Base-by-base conservation (phyloP, 441 rosid genomes). In the Macaranga tanarius region DNA sequence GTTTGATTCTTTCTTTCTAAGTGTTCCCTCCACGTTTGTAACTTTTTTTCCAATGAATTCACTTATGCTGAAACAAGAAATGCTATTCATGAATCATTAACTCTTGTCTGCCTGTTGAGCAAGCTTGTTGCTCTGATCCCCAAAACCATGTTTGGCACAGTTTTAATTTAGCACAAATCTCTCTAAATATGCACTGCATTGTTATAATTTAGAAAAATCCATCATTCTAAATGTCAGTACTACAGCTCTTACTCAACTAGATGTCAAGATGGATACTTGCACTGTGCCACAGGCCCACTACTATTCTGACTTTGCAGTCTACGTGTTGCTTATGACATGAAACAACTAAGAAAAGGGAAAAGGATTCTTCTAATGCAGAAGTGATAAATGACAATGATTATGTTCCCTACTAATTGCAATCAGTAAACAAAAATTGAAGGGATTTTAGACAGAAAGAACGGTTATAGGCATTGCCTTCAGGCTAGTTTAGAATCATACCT, bases 401-500 rank as follows among this genome's bases (percentile, higher is more conserved):
- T 28, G 28, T 70, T 19, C 47, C 44, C 40, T 25, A 12, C 62
- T 26, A 38, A 20, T 56, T 20, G 5, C 38, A 31, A 31, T 31
- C 63, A 12, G 10, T 40, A 54, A 57, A 25, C 52, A 23, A 13
- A 40, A 20, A 23, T 5, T 22, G 63, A 44, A 45, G n/a, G 9
- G 6, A 3, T 22, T 70, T 58, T 22, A 3, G 15, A 26, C 17
- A 48, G 44, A 44, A 57, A 47, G 10, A 70, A 55, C 57, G 26
- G 50, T 10, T 47, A 3, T 8, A 57, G 52, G 69, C 40, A 26
- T 10, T 58, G 22, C 31, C 28, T 48, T 69, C 31, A 28, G 45
- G 60, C 25, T 15, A 60, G 55, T 54, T 22, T 1, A 65, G 73
- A 47, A 55, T 2, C 72, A 23, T 84, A 92, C 98, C 97, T 80